Conservation (phyloP, 2,329 filamentous ascomycete genomes). For the Aspergillus sp. region DNA sequence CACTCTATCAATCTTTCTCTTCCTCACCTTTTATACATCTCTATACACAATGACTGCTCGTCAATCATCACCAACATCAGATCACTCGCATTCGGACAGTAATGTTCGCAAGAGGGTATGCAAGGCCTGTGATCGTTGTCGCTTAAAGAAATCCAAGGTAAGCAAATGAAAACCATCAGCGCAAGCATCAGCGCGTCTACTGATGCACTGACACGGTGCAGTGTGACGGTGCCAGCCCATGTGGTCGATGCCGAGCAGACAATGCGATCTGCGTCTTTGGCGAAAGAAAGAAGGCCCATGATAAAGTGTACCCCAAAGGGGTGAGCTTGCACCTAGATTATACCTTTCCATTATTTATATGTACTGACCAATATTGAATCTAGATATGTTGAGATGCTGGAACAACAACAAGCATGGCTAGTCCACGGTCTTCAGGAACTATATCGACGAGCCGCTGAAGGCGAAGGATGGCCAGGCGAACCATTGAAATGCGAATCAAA, state of each 20-base stretch:
- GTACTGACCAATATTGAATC: not conserved
- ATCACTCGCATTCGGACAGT: constrained; percentile 40
- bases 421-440: constrained; percentile 58
- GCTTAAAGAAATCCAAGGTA: constrained; percentile 64
- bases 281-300: constrained; percentile 61
- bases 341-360: not conserved
- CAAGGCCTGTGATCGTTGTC: constrained; percentile 63
- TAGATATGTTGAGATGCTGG: constrained; percentile 63
- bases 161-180: constrained; percentile 2
- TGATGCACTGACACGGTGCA: constrained; percentile 21
- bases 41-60: constrained; percentile 32
- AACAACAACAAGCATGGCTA: constrained; percentile 60
- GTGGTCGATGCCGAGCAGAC: constrained; percentile 58
- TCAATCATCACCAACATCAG: constrained; percentile 35
- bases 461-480: constrained; percentile 53
- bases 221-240: constrained; percentile 60
- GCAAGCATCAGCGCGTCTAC: constrained; percentile 6
- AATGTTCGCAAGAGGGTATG: constrained; percentile 58
- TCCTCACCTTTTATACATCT: constrained; percentile 3
- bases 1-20: not conserved
- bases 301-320: constrained; percentile 67
- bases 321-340: constrained; percentile 35
- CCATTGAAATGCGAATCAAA: constrained; percentile 47
- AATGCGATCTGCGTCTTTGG: constrained; percentile 63
- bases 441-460: constrained; percentile 49